A percentile compares a stretch with the other conserved stretches of the same genome.
Evolutionary conservation across 345 rosid genomes (phyloP).

Genomic region (Moricandia arvensis): DNA sequence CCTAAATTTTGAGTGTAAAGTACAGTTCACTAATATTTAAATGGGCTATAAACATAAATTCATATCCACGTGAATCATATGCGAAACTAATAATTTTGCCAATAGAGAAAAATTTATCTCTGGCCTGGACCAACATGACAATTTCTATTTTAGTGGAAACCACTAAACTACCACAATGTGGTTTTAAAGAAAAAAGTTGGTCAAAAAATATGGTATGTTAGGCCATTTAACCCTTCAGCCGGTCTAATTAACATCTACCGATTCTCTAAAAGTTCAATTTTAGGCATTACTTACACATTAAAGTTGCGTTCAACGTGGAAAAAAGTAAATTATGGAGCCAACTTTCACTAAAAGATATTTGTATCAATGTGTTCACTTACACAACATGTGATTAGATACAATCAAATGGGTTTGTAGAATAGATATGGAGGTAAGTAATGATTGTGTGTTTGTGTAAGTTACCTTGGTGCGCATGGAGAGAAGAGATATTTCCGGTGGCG

Average conservation of each 20-base stretch:
- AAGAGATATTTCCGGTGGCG: slow-evolving; percentile 50
- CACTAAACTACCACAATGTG: too few species aligned
- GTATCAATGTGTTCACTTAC: background rate
- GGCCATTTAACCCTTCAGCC: slow-evolving; percentile 13
- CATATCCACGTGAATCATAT: too few species aligned
- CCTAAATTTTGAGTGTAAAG: too few species aligned
- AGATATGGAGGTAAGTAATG: background rate
- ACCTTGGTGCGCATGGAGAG: slow-evolving; percentile 61
- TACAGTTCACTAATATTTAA: too few species aligned
- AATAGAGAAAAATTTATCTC: too few species aligned
- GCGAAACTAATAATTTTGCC: too few species aligned
- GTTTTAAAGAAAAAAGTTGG: slow-evolving; percentile 12
- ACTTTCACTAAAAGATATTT: background rate
- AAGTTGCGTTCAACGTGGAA: background rate
- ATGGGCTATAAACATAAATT: too few species aligned
- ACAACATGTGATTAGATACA: slow-evolving; percentile 4
- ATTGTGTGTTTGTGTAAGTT: background rate
- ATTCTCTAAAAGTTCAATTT: background rate
- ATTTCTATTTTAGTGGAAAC: too few species aligned
- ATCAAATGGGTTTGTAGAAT: background rate
- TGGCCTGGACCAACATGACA: too few species aligned
- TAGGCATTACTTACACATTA: background rate
- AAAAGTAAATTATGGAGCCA: background rate
- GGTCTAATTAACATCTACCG: slow-evolving; percentile 21
- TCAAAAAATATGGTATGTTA: slow-evolving; percentile 12